Evolutionary conservation across 495 filamentous ascomycete species (phyloP).

Genomic region (Tuber brumale): DNA sequence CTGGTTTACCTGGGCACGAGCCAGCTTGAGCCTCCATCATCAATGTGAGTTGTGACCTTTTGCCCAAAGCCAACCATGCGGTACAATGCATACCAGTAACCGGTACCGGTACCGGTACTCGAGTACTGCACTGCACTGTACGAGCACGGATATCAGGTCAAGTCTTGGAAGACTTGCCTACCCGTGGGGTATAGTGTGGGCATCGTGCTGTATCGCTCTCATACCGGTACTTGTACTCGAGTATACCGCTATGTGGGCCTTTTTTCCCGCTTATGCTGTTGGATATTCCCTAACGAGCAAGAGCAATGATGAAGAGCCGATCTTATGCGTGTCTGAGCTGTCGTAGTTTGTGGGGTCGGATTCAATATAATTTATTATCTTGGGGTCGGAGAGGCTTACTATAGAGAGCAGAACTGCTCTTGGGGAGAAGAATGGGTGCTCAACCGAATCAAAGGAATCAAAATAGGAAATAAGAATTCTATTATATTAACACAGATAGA

Average conservation of each 20-base stretch:
- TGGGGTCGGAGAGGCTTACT: background rate
- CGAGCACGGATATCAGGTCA: background rate
- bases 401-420: background rate
- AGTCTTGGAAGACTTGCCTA: background rate
- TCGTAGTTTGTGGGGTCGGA: background rate
- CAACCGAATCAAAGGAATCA: background rate
- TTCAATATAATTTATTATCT: too few relatives aligned
- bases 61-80: background rate
- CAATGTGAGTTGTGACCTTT: background rate
- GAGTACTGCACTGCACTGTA: too few relatives aligned
- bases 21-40: background rate
- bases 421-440: background rate
- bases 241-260: background rate
- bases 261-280: background rate
- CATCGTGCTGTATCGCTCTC: background rate
- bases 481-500: background rate
- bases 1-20: background rate
- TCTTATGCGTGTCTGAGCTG: constrained; percentile 2
- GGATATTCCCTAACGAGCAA: background rate
- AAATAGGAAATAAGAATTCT: background rate
- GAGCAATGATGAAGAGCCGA: background rate
- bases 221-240: too few relatives aligned
- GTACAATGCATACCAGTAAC: background rate
- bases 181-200: background rate
- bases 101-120: too few relatives aligned